Base-by-base conservation (phyloP, 352 stramenopile species). In the Globisporangium spinosum region DNA sequence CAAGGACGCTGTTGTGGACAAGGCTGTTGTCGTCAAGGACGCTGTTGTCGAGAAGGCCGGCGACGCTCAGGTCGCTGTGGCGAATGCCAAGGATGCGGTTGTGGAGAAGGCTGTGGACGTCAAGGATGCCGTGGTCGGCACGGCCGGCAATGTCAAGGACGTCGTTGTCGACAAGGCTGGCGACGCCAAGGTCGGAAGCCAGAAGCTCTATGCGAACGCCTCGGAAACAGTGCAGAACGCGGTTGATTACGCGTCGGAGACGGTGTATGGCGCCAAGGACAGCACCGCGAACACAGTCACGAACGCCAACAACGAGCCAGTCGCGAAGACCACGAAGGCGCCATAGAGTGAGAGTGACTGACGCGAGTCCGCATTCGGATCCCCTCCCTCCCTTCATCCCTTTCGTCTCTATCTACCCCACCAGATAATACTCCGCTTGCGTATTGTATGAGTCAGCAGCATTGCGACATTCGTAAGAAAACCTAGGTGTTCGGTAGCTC, bases 1-100 rank as follows among this genome's bases (percentile, higher is more conserved):
- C 49, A 68, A 76, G 22, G 45, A 81, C 2, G 47, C 47, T 55
- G 47, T 55, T 22, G 47, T 29, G 3, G n/a, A 29, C 47, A 55
- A 55, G 47, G 15, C 47, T 8, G 47, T 55, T 13, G 12, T 12
- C n/a, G 25, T 55, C 20, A 55, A 55, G 47, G 47, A 55, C 49
- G 17, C 17, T 5, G 22, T 29, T 13, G 49, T 56, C 8, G 49
- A 27, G n/a, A 56, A 56, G 17, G 49, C 49, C 32, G n/a, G 17
- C 49, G 17, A 56, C 22, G 49, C 25, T 22, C 23, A 56, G 49
- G 49, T 32, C 49, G 49, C 49, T 3, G 13, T 17, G n/a, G n/a
- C 20, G n/a, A 17, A 56, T 7, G 49, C n/a, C 49, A 56, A 56
- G 49, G 49, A 56, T 22, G 49, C n/a, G 0, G 49, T 29, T 4